These are phyloP conservation scores for Schizophyllum amplum DNA, from an alignment of 1,284 basidiomycete species.

Conservation along the genomic window DNA sequence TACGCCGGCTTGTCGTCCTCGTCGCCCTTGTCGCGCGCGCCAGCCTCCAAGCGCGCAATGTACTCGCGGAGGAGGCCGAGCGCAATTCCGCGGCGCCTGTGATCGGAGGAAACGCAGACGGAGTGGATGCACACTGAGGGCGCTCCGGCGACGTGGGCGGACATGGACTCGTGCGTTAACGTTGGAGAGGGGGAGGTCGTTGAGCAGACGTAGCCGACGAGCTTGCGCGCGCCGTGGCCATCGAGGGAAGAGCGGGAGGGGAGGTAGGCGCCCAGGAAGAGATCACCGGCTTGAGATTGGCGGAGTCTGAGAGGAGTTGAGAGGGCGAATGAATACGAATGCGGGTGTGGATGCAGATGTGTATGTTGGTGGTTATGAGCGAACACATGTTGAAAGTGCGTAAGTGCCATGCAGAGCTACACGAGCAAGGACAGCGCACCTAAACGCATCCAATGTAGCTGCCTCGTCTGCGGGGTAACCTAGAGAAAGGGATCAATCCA, in stretches of 20 bases:
- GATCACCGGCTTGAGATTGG: constrained; percentile 46
- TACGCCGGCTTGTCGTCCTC: constrained; percentile 24
- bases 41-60: too few species aligned
- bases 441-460: constrained; percentile 44
- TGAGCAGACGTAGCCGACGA: constrained; percentile 59
- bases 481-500: constrained; percentile 16
- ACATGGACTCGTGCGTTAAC: constrained; percentile 63
- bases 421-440: constrained; percentile 23
- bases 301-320: constrained; percentile 36
- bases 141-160: constrained; percentile 42
- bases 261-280: constrained; percentile 61
- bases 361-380: too few species aligned
- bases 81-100: constrained; percentile 42
- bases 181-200: constrained; percentile 46
- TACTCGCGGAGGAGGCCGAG: constrained; percentile 51
- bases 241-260: background rate
- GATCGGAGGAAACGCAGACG: constrained; percentile 42
- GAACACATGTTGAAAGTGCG: background rate
- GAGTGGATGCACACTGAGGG: constrained; percentile 61
- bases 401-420: too few species aligned
- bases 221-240: constrained; percentile 24
- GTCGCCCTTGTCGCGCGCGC: constrained; percentile 31
- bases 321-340: background rate
- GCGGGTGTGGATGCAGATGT: background rate
- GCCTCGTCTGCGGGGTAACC: constrained; percentile 61